phyloP scores from a whole-genome alignment of 257 asterid species.

The Ophiorrhiza pumila region DNA sequence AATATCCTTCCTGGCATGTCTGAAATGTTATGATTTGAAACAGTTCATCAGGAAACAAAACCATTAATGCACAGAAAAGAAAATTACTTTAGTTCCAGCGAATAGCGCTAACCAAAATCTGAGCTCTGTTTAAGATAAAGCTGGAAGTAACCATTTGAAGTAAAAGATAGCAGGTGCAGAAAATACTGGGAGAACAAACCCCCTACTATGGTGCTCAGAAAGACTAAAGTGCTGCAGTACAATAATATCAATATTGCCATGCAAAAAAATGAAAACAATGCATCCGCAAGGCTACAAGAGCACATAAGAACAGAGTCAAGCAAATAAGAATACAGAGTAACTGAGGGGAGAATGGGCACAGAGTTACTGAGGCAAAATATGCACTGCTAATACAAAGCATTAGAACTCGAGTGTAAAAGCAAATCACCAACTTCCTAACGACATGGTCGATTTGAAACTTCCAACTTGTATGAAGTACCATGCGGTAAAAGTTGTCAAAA shows the following conservation, averaged over 20 bases:
- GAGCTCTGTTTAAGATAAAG: background rate
- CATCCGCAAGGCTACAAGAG: background rate
- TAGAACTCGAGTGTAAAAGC: background rate
- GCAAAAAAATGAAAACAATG: background rate
- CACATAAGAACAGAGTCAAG: background rate
- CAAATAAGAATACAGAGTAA: background rate
- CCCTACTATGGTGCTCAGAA: background rate
- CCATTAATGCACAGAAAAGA: background rate
- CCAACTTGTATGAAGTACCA: background rate
- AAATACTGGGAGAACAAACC: background rate
- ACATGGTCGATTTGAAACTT: too few species aligned
- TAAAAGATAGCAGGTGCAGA: background rate
- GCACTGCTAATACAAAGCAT: background rate
- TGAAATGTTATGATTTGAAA: background rate
- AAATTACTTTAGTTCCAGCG: background rate
- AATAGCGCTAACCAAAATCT: background rate
- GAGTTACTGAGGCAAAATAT: background rate
- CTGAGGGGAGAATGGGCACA: background rate
- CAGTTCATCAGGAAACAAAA: background rate
- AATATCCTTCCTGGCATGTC: background rate
- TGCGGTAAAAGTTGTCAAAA: background rate
- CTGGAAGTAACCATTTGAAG: background rate
- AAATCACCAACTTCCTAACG: background rate
- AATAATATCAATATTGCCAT: background rate
- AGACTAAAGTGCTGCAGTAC: too few species aligned